A percentile compares a stretch with the other conserved stretches of the same genome.
phyloP scores from a whole-genome alignment of 805 yeast species.

The Vanderwaltozyma tropicalis region DNA sequence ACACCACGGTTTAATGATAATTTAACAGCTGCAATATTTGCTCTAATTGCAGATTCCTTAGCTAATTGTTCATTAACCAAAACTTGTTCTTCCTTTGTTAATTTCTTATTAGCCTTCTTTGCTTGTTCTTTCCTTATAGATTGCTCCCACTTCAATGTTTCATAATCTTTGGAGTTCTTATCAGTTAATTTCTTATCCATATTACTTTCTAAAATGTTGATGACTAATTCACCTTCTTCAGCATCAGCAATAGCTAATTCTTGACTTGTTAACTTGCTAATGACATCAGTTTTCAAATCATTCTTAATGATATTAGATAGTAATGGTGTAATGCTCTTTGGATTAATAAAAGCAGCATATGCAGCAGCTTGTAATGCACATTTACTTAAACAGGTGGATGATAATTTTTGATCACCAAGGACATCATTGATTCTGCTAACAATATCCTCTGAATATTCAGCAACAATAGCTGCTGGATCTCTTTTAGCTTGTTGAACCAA shows the following conservation, averaged over 20 bases:
- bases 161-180: conserved; percentile 76
- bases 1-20: conserved; percentile 39
- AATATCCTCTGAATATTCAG: conserved; percentile 17
- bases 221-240: conserved; percentile 57
- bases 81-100: conserved; percentile 67
- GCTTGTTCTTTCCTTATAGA: conserved; percentile 66
- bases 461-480: conserved; percentile 57
- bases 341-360: conserved; percentile 46
- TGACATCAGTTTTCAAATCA: conserved; percentile 32
- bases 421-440: conserved; percentile 13
- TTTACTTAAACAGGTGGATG: conserved; percentile 27
- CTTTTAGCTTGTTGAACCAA: conserved; percentile 46
- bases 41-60: conserved; percentile 51
- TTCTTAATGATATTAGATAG: conserved; percentile 34
- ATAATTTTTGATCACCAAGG: conserved; percentile 9
- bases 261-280: conserved; percentile 36
- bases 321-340: conserved; percentile 44
- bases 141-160: conserved; percentile 83
- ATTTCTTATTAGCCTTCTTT: conserved; percentile 40
- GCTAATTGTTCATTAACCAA: conserved; percentile 51
- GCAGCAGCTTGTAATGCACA: conserved; percentile 44
- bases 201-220: conserved; percentile 45
- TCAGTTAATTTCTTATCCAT: conserved; percentile 39
- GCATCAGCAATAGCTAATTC: conserved; percentile 59
- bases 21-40: conserved; percentile 32